Evolutionary conservation across 768 basidiomycete genomes (phyloP), one percentile per base, ranked within the genome.

Genomic region (Gymnopilus junonius): DNA sequence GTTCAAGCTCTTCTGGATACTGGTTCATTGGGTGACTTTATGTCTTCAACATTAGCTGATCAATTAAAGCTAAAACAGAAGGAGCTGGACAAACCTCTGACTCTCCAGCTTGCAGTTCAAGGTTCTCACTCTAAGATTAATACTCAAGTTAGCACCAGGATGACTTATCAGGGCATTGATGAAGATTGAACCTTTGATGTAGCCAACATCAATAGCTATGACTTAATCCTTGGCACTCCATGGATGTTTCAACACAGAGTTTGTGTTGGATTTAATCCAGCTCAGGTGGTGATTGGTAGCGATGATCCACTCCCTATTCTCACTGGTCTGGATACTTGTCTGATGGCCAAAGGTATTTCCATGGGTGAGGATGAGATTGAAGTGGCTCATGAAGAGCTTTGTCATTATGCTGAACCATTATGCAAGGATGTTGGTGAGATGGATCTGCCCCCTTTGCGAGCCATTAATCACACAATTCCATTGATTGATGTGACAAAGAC

Each of bases 391-490:
- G 40, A 42, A 8, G 40, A 42, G 15, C 17, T 42, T 10, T n/a
- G 40, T 10, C 40, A n/a, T 4, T 42, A 42, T n/a, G 40, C 40
- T n/a, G 40, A 42, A 42, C 40, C 40, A 4, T 4, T 42, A 42
- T 42, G 40, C 40, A 42, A 42, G n/a, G 40, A 42, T 15, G 40
- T n/a, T 4, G 12, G 11, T 6, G 40, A 42, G n/a, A 42, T 71
- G 0, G 68, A 67, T 0, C 50, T 79, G 15, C 81, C 82, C 0
- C 80, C 78, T 0, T 39, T 79, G 1, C n/a, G 74, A 1, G 76
- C 59, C 0, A 75, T 83, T 3, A 82, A 83, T 63, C 80, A 83
- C 58, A 45, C 53, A 0, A 82, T 83, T 2, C 76, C 74, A 0
- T 60, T 83, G 11, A 80, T 80, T 14, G 77, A 81, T 48, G 65